Base-by-base conservation (phyloP, 2,329 filamentous ascomycete genomes). In the Sordariomycetes sp. region DNA sequence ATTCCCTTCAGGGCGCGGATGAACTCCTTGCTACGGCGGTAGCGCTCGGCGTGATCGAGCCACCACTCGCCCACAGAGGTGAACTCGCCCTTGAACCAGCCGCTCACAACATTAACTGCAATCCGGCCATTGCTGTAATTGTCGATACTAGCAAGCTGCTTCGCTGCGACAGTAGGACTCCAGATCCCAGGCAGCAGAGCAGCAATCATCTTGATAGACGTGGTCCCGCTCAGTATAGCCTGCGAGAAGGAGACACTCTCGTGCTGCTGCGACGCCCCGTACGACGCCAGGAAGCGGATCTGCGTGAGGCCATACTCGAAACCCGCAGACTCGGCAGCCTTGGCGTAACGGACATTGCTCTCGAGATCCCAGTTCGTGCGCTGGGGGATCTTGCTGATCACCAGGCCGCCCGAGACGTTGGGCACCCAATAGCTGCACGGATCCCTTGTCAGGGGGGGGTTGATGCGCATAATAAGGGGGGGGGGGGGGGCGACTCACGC, bases 11-110 rank as follows among this genome's bases (percentile, higher is more conserved):
- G 65, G 54, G 74, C 77, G 55, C 72, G 67, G 54, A 79, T 78
- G 63, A 79, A 78, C 62, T 79, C 76, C 45, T 71, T 68, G 56
- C 69, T 74, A 20, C 76, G 72, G 36, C 76, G 69, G 62, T 78
- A 79, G 3, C 76, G 71, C 64, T 79, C 76, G 1, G 72, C 71
- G 60, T 79, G 76, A 60, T 79, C 75, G 17, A 79, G 69, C 76
- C 76, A 79, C 76, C 76, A 79, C 64, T 78, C 74, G 5, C 76
- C 76, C 24, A 79, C 74, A 53, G 70, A 70, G 0, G 71, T 73
- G 60, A 79, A 79, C 64, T 79, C 76, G 56, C 71, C 68, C 61
- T 77, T 78, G 66, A 79, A 78, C 76, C 77, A 79, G 3, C 77
- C 77, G 1, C 71, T 75, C 0, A 79, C 77, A 1, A 79, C 68